Conservation (phyloP, 1,284 basidiomycete genomes). For the Pyrrhoderma noxium region DNA sequence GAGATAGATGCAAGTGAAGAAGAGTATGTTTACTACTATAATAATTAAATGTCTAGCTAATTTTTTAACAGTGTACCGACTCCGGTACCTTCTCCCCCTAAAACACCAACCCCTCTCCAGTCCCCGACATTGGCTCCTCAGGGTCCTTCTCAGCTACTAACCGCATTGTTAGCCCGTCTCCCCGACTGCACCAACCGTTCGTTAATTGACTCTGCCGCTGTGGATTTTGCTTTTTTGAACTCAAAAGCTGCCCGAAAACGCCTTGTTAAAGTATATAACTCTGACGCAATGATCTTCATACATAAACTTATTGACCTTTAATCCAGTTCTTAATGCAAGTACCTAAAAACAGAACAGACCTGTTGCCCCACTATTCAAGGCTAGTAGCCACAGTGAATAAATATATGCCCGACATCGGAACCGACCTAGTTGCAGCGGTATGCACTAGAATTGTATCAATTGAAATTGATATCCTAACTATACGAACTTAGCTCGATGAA, state of each 20-base stretch:
- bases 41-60: background rate
- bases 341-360: slow-evolving; percentile 83
- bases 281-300: background rate
- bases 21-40: slow-evolving; percentile 20
- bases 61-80: slow-evolving; percentile 39
- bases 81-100: slow-evolving; percentile 62
- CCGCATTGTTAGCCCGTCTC: slow-evolving; percentile 85
- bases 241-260: slow-evolving; percentile 92
- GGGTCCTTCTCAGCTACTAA: slow-evolving; percentile 89
- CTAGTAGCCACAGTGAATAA: slow-evolving; percentile 81
- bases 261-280: slow-evolving; percentile 61
- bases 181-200: slow-evolving; percentile 91
- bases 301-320: background rate
- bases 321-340: slow-evolving; percentile 76
- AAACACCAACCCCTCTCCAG: slow-evolving; percentile 47
- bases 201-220: slow-evolving; percentile 88
- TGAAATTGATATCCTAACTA: background rate
- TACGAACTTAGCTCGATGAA: slow-evolving; percentile 81
- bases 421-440: slow-evolving; percentile 74
- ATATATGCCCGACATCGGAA: slow-evolving; percentile 92
- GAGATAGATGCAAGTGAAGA: slow-evolving; percentile 22
- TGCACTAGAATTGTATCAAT: slow-evolving; percentile 26
- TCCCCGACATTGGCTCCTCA: slow-evolving; percentile 69
- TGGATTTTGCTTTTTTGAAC: slow-evolving; percentile 95
- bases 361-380: slow-evolving; percentile 90